A percentile compares a stretch with the other conserved stretches of the same genome.
Evolutionary conservation across 2,329 filamentous ascomycete species (phyloP).

Genomic region (Penicillium sp.): DNA sequence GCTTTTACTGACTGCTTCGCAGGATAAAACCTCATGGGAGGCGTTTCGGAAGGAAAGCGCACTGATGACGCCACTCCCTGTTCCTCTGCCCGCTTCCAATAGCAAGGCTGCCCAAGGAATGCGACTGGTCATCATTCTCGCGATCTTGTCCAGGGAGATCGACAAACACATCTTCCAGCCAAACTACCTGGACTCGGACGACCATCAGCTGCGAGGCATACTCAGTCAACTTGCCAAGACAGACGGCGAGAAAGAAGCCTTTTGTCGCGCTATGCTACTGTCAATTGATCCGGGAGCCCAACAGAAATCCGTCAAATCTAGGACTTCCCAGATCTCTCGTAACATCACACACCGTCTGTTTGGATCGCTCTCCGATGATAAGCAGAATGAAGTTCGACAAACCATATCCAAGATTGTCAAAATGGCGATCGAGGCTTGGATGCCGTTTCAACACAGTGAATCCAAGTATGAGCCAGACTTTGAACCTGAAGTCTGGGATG

Average conservation of each 20-base stretch:
- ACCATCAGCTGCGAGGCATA: slow-evolving; percentile 7
- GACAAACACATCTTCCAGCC: slow-evolving; percentile 35
- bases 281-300: slow-evolving; percentile 16
- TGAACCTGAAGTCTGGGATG: neutral
- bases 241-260: slow-evolving; percentile 21
- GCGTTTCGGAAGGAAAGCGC: neutral
- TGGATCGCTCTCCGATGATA: slow-evolving; percentile 1
- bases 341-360: slow-evolving; percentile 2
- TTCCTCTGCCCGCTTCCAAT: slow-evolving; percentile 35
- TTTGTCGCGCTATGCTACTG: slow-evolving; percentile 19
- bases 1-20: neutral
- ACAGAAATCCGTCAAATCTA: slow-evolving; percentile 1
- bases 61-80: neutral
- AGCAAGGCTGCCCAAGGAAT: slow-evolving; percentile 33
- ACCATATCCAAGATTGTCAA: slow-evolving; percentile 2
- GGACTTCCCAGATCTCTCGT: neutral
- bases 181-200: slow-evolving; percentile 24
- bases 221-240: slow-evolving; percentile 16
- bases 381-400: neutral
- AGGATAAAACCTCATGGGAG: neutral
- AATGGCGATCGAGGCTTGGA: slow-evolving; percentile 5
- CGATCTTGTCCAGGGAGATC: slow-evolving; percentile 28
- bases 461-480: slow-evolving; percentile 11
- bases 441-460: slow-evolving; percentile 6
- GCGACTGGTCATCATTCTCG: slow-evolving; percentile 31